Evolutionary conservation across 805 yeast species (phyloP).

Genomic region (Metschnikowia anglica): DNA sequence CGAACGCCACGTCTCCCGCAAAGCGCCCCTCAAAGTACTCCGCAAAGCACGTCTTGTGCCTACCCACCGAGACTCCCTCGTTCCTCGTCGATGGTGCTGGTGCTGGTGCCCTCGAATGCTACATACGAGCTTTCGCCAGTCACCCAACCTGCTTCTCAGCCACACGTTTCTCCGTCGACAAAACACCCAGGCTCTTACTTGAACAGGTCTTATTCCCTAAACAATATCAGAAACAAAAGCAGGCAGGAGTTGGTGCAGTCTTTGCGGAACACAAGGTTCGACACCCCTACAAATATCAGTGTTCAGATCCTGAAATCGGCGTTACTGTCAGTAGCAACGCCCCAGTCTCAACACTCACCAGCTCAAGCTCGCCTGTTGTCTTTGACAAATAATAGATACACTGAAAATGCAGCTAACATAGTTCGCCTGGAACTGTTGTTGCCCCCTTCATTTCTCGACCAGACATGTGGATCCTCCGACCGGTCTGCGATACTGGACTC

Average conservation of each 20-base stretch:
- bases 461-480: not conserved
- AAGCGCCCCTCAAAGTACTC: not conserved
- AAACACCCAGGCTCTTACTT: conserved; percentile 1
- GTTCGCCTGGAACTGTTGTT: conserved; percentile 19
- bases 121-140: too few relatives aligned
- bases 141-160: not conserved
- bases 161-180: not conserved
- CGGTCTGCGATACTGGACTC: conserved; percentile 16
- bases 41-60: too few relatives aligned
- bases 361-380: conserved; percentile 11
- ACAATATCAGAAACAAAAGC: conserved; percentile 18
- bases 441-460: not conserved
- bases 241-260: conserved; percentile 24
- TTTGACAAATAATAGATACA: conserved; percentile 20
- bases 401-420: conserved; percentile 19
- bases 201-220: conserved; percentile 20
- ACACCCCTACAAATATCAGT: conserved; percentile 29
- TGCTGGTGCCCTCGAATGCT: not conserved
- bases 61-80: conserved; percentile 11
- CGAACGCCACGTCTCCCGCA: conserved; percentile 1
- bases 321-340: not conserved
- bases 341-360: not conserved
- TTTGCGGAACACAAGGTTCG: conserved; percentile 25
- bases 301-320: conserved; percentile 4
- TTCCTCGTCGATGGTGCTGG: conserved; percentile 18